Evolutionary conservation across 768 basidiomycete genomes (phyloP), one percentile per base, ranked within the genome.

Genomic region (Pluteus cervinus): DNA sequence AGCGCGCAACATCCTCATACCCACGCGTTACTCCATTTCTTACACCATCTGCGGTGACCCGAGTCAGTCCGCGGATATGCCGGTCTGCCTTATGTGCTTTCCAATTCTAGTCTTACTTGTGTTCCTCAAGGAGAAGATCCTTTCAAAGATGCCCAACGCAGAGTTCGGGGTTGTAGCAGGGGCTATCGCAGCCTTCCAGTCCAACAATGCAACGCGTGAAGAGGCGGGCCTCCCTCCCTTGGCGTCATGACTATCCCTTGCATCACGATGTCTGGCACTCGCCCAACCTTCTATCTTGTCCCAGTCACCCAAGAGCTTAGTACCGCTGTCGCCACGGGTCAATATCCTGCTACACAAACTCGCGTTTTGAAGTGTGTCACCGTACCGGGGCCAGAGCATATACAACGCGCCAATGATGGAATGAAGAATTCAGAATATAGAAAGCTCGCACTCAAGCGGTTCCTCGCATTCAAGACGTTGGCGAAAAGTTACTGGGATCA

Each of bases 271-370:
- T 23, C 44, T 12, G 56, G 63, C 24, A 62, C 58, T 20, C 45
- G 29, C 12, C 63, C 62, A 21, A 51, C 48, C 15, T 65, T 65
- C 46, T 63, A 63, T 41, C 42, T 58, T n/a, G 47, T 63, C 20
- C 52, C 54, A 4, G 54, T 65, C 40, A 65, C 55, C 20, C 34
- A 42, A 40, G 52, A 54, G 21, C 44, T 63, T 29, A 56, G 51
- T 44, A 36, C 47, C 23, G 55, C 60, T 15, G 52, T 55, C 42
- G 44, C 45, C 25, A 39, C 38, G 29, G 47, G 41, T 22, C 48
- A 48, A 42, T 49, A 51, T 47, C 53, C 48, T 15, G 17, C 44
- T 2, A 33, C 41, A n/a, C 32, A 41, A 42, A 58, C 56, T 22
- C 10, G 39, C 12, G 56, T 58, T 39, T 41, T 44, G 32, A 54